Evolutionary conservation across 2,329 filamentous ascomycete species (phyloP), one percentile per base, ranked within the genome.

Genomic region (Ophiosphaerella narmari): DNA sequence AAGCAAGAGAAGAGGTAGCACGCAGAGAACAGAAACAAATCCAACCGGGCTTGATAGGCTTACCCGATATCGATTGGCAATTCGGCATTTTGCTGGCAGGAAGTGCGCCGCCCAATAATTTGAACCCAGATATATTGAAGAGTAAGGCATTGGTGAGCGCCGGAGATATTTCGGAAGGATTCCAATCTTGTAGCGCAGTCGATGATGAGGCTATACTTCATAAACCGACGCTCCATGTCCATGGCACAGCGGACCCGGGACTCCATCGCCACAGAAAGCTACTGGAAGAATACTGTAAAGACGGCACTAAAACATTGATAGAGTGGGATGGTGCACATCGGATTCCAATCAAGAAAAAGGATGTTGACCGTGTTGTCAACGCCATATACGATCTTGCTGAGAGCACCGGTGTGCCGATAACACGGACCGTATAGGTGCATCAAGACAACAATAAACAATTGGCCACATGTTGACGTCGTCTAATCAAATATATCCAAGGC

Each of bases 251-350:
- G 14, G 85, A 88, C 70, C 76, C 80, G 0, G 85, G 84, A 0
- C 62, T 91, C 21, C 74, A 81, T 50, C 71, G 83, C 38, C 87
- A 89, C 65, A 73, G 79, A 46, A 74, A 78, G 65, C 63, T 87
- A 58, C 64, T 84, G 43, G 69, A 82, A 7, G 71, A 81, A 43
- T 91, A 86, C 67, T 89, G 85, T 65, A 77, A 83, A 42, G 65
- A 75, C 8, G 79, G 77, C 0, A 82, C 75, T 2, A 75, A 80
- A 5, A 78, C 72, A 34, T 54, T 91, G 39, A 69, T 92, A 1
- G 86, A 91, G 68, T 92, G 89, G 89, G 81, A 89, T 49, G 89
- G 87, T 0, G 80, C 78, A 1, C 89, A 93, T 68, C 75, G 89
- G 5, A 77, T 93, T 41, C 87, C 88, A 2, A 80, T 92, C 51